Evolutionary conservation across 345 rosid species (phyloP), one percentile per base, ranked within the genome.

Genomic region (Moringa oleifera): DNA sequence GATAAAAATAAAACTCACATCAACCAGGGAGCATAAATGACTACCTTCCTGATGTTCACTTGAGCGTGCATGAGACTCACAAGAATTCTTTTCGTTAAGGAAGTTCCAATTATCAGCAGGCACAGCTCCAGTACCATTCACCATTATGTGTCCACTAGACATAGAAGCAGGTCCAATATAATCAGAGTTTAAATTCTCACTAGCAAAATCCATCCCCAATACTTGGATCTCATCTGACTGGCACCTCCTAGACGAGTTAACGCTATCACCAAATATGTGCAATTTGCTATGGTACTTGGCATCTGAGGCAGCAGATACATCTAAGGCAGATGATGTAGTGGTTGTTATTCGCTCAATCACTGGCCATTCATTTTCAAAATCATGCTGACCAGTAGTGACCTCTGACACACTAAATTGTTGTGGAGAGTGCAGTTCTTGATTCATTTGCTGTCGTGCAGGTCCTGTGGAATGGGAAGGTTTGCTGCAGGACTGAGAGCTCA

Each of bases 311-410:
- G 55, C 60, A 33, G 37, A 24, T 68, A 58, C 11, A 37, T n/a
- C 66, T 21, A 25, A 62, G 25, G 52, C 41, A 63, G 62, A 20
- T 53, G 64, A 52, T 47, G 61, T 65, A 57, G 59, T 65, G 51
- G 58, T 54, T 28, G 67, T 36, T 59, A 61, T 46, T 36, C 59
- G 73, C 23, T 71, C 75, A 60, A 51, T 49, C 55, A 58, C 57
- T 31, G 63, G 71, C 75, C 72, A 69, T 50, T 71, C 68, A 66
- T 62, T 37, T 18, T 59, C 66, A 57, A 51, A 73, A 60, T 54
- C 64, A 59, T 53, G 58, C 61, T 64, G 55, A 28, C 59, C 69
- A 25, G 58, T 61, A 46, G 25, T 51, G 7, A 51, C 21, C 21
- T 51, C 23, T 41, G 47, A 15, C 59, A 47, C 53, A 23, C 41